A percentile compares a stretch with the other conserved stretches of the same genome.
phyloP scores from a whole-genome alignment of 1,139 yeast species.

The Debaryomycetaceae sp. region DNA sequence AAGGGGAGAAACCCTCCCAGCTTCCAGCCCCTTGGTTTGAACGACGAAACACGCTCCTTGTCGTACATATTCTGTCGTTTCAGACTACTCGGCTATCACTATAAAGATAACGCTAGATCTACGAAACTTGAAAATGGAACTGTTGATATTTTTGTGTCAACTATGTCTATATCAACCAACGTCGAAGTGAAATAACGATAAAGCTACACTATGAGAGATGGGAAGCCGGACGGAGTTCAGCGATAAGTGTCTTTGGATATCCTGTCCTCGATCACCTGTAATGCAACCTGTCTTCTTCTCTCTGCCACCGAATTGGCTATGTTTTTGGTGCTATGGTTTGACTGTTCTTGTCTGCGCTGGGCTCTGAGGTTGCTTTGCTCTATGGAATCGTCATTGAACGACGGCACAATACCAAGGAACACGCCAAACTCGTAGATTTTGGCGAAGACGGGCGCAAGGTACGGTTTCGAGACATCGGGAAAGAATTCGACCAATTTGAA shows the following conservation, averaged over 20 bases:
- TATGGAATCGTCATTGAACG: conserved; percentile 67
- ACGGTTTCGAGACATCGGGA: conserved; percentile 56
- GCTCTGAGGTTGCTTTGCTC: conserved; percentile 75
- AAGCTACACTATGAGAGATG: not conserved
- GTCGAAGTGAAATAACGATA: not conserved
- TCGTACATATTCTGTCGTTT: conserved; percentile 8
- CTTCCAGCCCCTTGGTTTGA: conserved; percentile 26
- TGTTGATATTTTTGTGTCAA: not conserved
- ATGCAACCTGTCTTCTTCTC: conserved; percentile 80
- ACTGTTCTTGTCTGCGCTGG: conserved; percentile 51
- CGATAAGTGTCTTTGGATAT: conserved; percentile 31
- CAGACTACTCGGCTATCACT: not conserved
- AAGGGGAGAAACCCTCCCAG: conserved; percentile 25
- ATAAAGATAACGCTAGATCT: not conserved
- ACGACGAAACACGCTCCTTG: conserved; percentile 8
- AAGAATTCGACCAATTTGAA: conserved; percentile 81
- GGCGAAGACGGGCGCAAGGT: conserved; percentile 53
- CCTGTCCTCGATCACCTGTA: conserved; percentile 78
- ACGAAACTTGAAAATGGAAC: not conserved
- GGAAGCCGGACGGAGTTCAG: not conserved
- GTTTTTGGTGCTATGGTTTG: conserved; percentile 35
- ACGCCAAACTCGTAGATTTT: conserved; percentile 52
- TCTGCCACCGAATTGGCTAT: conserved; percentile 67
- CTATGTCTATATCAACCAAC: not conserved
- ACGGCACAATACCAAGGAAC: conserved; percentile 53